Evolutionary conservation across 768 basidiomycete genomes (phyloP).

Genomic region (Lentinus tigrinus): DNA sequence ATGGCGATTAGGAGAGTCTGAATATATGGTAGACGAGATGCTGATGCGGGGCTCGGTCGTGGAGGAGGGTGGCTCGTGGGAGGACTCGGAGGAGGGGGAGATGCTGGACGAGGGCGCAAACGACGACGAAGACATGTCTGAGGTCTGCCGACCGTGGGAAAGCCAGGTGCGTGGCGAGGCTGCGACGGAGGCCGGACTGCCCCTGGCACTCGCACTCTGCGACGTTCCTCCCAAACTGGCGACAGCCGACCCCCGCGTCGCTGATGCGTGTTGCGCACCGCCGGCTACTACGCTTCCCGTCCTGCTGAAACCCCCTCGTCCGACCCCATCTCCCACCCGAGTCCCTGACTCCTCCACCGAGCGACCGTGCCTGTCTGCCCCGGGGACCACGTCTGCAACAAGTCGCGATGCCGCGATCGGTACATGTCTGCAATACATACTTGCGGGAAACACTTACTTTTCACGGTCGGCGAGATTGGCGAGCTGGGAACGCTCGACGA

Average conservation of each 20-base stretch:
- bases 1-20: conserved; percentile 27
- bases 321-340: no score
- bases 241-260: neutral
- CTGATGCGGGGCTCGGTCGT: conserved; percentile 38
- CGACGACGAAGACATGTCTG: conserved; percentile 6
- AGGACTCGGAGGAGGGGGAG: conserved; percentile 12
- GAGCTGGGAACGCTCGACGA: conserved; percentile 20
- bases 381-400: neutral
- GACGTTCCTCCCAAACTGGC: neutral
- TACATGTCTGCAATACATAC: neutral
- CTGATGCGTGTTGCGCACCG: neutral
- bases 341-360: no score
- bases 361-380: no score
- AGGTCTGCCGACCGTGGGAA: conserved; percentile 18
- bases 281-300: neutral
- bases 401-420: neutral
- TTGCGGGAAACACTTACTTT: conserved; percentile 15
- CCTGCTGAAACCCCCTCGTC: neutral
- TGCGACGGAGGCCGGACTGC: neutral
- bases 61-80: conserved; percentile 24
- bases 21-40: conserved; percentile 42
- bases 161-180: conserved; percentile 9
- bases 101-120: neutral
- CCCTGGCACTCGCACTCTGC: no score
- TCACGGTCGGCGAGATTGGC: conserved; percentile 8